These are phyloP conservation scores for Medicago lupulina DNA, from an alignment of 306 rosid species.

Conservation along the genomic window DNA sequence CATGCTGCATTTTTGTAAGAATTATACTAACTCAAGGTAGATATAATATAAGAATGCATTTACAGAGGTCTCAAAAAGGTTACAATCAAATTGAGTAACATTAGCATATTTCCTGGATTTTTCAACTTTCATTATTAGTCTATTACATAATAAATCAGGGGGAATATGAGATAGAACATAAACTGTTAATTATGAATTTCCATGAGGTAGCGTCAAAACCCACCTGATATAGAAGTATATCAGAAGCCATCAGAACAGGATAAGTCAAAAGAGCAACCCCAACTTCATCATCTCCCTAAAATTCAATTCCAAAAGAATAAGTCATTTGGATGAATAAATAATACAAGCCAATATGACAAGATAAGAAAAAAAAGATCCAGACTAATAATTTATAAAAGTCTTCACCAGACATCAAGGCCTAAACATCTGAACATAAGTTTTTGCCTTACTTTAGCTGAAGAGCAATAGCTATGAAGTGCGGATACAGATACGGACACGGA, in stretches of 20 bases:
- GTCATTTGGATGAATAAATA: constrained; percentile 39
- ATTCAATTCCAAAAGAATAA: constrained; percentile 44
- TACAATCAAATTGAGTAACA: constrained; percentile 30
- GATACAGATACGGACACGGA: too few relatives aligned
- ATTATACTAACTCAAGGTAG: constrained; percentile 41
- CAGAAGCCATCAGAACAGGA: constrained; percentile 99
- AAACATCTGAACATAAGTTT: constrained; percentile 16
- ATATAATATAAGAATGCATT: constrained; percentile 37
- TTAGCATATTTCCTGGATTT: constrained; percentile 33
- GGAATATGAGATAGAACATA: constrained; percentile 17
- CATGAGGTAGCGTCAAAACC: constrained; percentile 38
- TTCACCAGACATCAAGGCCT: constrained; percentile 1
- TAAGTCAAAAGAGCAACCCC: constrained; percentile 96
- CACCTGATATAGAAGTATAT: constrained; percentile 96
- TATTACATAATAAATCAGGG: constrained; percentile 14
- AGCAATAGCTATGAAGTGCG: background rate
- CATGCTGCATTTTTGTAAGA: constrained; percentile 56
- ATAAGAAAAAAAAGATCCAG: background rate
- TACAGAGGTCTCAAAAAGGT: constrained; percentile 30
- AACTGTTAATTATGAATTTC: constrained; percentile 26
- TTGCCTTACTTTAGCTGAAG: constrained; percentile 20
- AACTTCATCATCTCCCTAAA: constrained; percentile 95
- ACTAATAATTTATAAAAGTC: background rate
- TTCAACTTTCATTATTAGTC: constrained; percentile 23
- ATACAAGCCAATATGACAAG: constrained; percentile 15